Conservation (phyloP, 768 basidiomycete genomes). For the Mycena floridula region DNA sequence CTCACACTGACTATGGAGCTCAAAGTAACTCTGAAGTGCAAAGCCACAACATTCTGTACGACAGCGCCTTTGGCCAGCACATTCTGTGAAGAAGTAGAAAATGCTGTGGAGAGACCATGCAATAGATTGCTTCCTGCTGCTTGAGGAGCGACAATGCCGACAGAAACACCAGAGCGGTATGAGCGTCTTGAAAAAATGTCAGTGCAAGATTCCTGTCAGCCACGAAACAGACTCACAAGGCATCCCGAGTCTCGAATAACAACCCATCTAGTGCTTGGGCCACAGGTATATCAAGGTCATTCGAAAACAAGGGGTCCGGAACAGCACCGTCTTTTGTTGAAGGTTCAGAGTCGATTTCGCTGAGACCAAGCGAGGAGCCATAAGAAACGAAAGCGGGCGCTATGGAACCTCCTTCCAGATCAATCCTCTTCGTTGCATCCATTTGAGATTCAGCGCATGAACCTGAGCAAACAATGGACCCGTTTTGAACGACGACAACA, state of each 20-base stretch:
- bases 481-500: background rate
- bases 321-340: constrained; percentile 57
- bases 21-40: constrained; percentile 53
- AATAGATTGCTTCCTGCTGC: constrained; percentile 35
- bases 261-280: constrained; percentile 68
- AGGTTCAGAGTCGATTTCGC: constrained; percentile 53
- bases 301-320: constrained; percentile 35
- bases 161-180: constrained; percentile 59
- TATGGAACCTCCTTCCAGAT: constrained; percentile 63
- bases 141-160: constrained; percentile 50
- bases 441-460: constrained; percentile 8
- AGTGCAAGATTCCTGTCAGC: too few relatives aligned
- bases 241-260: constrained; percentile 59
- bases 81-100: constrained; percentile 50
- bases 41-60: constrained; percentile 49
- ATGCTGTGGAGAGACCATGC: constrained; percentile 51
- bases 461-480: constrained; percentile 1
- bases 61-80: constrained; percentile 53
- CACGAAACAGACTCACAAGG: constrained; percentile 21
- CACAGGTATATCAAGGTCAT: constrained; percentile 34
- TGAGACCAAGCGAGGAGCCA: constrained; percentile 57
- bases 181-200: constrained; percentile 37
- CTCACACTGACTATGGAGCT: constrained; percentile 46
- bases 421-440: constrained; percentile 29
- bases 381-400: constrained; percentile 56